Base-by-base conservation (phyloP, 148 eudicot species). In the Rhododendron ovatum region DNA sequence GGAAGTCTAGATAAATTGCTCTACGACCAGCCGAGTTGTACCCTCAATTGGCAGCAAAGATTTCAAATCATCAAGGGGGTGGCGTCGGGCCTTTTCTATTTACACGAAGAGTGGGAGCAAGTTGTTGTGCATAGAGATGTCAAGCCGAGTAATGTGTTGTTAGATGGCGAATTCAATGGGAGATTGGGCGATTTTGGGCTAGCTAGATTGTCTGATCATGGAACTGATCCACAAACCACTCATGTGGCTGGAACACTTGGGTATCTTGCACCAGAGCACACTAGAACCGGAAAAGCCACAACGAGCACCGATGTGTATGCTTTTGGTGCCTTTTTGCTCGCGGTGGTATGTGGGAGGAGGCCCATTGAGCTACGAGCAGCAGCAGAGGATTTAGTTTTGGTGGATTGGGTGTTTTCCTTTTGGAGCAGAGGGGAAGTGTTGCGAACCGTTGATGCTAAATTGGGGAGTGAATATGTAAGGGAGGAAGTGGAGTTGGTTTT, bases 181-280 rank as follows among this genome's bases (percentile, higher is more conserved):
- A 65, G 88, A 30, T 71, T 91, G n/a, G 87, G 92, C 7, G 92
- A 91, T 86, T 91, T 91, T 65, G 92, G 92, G 9, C 84, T 91
- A 0, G 90, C 92, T 0, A 89, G 89, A 71, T 82, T 91, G 28
- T 84, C 61, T n/a, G 88, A 91, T 39, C 90, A 89, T 10, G 92
- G 92, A 15, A 78, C 85, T 0, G 80, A 84, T 51, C 91, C 91
- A 1, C 65, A 82, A 6, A 91, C 91, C 17, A 91, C 92, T 0
- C 53, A 80, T 1, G 87, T 91, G 14, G 89, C 75, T 1, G 92
- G 92, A 22, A 91, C 92, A 33, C 12, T 91, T 0, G 92, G 92
- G 53, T 91, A 91, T 83, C 85, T 91, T 5, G 92, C 92, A 18
- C 92, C 92, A 0, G 92, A 91, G 75, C 77, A 83, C 1, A 65